phyloP scores from a whole-genome alignment of 495 filamentous ascomycete genomes.

The Penicillium canariense region DNA sequence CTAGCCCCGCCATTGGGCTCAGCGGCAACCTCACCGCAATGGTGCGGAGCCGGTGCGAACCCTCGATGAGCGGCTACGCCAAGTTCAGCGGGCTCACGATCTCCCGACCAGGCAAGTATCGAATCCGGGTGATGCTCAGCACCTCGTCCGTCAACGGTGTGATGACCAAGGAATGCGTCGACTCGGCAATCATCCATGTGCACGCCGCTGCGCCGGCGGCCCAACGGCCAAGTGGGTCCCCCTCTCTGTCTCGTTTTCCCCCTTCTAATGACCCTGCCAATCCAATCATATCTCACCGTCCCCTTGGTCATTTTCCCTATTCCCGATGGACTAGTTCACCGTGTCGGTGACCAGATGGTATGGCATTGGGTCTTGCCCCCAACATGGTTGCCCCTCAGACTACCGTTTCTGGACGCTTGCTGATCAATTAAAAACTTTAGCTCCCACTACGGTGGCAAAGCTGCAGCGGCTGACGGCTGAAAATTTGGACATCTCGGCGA shows the following conservation, averaged over 20 bases:
- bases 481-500: slow-evolving; percentile 37
- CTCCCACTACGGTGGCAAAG: slow-evolving; percentile 26
- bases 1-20: slow-evolving; percentile 22
- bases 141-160: slow-evolving; percentile 32
- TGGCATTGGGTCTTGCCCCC: neutral
- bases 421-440: slow-evolving; percentile 23
- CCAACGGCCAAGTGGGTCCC: slow-evolving; percentile 37
- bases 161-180: slow-evolving; percentile 32
- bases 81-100: slow-evolving; percentile 33
- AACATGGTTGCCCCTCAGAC: neutral
- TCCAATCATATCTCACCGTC: neutral
- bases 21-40: slow-evolving; percentile 36
- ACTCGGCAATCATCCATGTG: slow-evolving; percentile 36
- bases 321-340: neutral
- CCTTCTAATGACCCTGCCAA: neutral
- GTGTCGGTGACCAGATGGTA: neutral
- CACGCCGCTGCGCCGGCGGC: slow-evolving; percentile 27
- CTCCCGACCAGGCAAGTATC: slow-evolving; percentile 34
- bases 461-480: slow-evolving; percentile 34
- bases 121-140: slow-evolving; percentile 38
- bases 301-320: neutral
- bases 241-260: slow-evolving; percentile 3
- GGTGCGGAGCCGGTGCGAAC: slow-evolving; percentile 34
- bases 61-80: slow-evolving; percentile 39
- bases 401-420: slow-evolving; percentile 13